Conservation (phyloP, 2,329 filamentous ascomycete species). For the Calonectria hongkongensis region DNA sequence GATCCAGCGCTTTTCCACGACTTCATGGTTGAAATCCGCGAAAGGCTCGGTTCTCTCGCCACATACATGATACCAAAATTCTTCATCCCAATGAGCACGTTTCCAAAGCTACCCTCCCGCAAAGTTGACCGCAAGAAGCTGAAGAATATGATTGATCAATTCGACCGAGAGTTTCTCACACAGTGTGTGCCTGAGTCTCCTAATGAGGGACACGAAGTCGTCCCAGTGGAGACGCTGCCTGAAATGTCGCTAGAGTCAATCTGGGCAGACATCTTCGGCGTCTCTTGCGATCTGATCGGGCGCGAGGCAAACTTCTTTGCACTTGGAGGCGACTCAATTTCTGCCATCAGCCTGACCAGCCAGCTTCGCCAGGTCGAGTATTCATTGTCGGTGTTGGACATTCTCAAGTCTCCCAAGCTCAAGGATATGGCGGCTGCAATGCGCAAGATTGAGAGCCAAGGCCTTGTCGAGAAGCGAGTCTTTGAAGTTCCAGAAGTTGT, state of each 20-base stretch:
- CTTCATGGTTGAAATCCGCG: background rate
- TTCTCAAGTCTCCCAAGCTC: conserved; percentile 47
- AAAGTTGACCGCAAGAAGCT: conserved; percentile 55
- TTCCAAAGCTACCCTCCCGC: conserved; percentile 52
- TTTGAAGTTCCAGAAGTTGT: conserved; percentile 31
- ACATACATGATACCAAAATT: conserved; percentile 56
- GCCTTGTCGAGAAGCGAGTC: background rate
- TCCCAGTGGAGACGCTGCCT: conserved; percentile 9
- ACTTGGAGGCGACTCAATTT: conserved; percentile 62
- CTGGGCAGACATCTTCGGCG: background rate
- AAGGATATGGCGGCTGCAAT: conserved; percentile 35
- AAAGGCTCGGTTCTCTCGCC: conserved; percentile 34
- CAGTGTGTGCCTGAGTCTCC: conserved; percentile 17
- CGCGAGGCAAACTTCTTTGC: conserved; percentile 59
- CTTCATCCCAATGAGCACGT: conserved; percentile 46
- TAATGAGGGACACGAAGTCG: conserved; percentile 10
- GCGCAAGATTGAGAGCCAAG: conserved; percentile 7
- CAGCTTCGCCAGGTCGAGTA: conserved; percentile 50
- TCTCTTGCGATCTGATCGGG: conserved; percentile 2
- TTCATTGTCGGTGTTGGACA: conserved; percentile 49
- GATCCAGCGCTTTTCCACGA: background rate
- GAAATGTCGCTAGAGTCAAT: conserved; percentile 20
- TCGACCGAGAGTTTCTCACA: conserved; percentile 15
- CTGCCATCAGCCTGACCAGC: conserved; percentile 67
- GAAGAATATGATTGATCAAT: background rate